phyloP scores from a whole-genome alignment of 2,329 filamentous ascomycete species.

The Beauveria pseudobassiana region DNA sequence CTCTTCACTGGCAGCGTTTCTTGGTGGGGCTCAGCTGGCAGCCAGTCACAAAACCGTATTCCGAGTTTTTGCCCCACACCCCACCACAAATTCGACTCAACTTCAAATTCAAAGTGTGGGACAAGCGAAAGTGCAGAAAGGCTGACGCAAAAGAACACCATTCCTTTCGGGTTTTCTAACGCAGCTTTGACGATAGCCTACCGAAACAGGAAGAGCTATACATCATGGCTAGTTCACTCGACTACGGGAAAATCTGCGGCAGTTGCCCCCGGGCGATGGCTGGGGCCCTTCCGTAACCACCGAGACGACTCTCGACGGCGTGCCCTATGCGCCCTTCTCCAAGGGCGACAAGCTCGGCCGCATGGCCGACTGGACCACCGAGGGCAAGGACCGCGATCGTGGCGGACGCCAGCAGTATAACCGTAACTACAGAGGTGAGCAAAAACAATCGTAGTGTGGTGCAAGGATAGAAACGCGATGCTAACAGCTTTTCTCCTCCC shows the following conservation, averaged over 20 bases:
- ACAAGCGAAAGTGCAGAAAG: conserved; percentile 13
- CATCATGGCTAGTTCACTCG: conserved; percentile 46
- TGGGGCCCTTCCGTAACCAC: conserved; percentile 82
- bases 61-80: conserved; percentile 24
- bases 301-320: conserved; percentile 86
- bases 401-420: conserved; percentile 84
- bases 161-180: conserved; percentile 9
- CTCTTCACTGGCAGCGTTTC: not conserved
- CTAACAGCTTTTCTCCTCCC: not conserved
- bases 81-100: conserved; percentile 34
- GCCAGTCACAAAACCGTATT: conserved; percentile 5
- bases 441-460: not conserved
- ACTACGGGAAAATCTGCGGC: conserved; percentile 57
- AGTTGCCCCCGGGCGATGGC: conserved; percentile 67
- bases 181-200: conserved; percentile 7
- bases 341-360: conserved; percentile 98
- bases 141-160: conserved; percentile 10
- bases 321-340: conserved; percentile 95
- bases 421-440: conserved; percentile 80
- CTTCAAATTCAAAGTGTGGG: conserved; percentile 16
- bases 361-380: conserved; percentile 96
- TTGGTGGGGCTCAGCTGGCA: conserved; percentile 5
- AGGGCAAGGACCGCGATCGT: conserved; percentile 76
- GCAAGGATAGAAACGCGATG: too few species aligned
- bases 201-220: conserved; percentile 2